These are phyloP conservation scores for Botryotinia globosa DNA, from an alignment of 2,329 filamentous ascomycete species.

Conservation along the genomic window DNA sequence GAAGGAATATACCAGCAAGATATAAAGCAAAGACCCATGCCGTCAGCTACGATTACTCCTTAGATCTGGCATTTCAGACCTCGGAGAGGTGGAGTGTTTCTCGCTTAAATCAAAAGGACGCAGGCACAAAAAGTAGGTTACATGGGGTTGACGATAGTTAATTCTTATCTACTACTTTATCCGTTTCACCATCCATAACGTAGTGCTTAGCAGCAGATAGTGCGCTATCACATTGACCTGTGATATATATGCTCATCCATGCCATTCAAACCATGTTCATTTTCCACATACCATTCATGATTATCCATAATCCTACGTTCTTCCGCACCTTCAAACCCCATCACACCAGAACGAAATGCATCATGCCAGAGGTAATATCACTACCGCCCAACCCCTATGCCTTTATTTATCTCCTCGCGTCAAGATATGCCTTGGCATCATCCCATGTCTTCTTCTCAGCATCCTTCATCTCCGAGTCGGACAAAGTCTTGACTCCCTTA, in stretches of 20 bases:
- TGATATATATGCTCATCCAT: background rate
- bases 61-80: background rate
- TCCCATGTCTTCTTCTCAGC: conserved; percentile 53
- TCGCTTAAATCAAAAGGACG: background rate
- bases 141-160: background rate
- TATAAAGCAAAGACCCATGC: background rate
- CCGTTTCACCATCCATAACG: background rate
- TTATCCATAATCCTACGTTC: background rate
- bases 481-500: conserved; percentile 55
- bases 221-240: background rate
- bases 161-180: background rate
- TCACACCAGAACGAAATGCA: background rate
- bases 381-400: conserved; percentile 32
- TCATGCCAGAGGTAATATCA: conserved; percentile 21
- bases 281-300: background rate
- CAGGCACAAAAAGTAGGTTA: background rate
- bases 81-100: background rate
- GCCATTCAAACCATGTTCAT: background rate
- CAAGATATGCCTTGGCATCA: conserved; percentile 53
- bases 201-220: background rate
- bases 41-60: background rate
- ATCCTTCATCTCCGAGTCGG: conserved; percentile 47
- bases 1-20: background rate
- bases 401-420: conserved; percentile 29
- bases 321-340: background rate